Evolutionary conservation across 495 filamentous ascomycete species (phyloP).

Genomic region (Sabuloglossum arenarium): DNA sequence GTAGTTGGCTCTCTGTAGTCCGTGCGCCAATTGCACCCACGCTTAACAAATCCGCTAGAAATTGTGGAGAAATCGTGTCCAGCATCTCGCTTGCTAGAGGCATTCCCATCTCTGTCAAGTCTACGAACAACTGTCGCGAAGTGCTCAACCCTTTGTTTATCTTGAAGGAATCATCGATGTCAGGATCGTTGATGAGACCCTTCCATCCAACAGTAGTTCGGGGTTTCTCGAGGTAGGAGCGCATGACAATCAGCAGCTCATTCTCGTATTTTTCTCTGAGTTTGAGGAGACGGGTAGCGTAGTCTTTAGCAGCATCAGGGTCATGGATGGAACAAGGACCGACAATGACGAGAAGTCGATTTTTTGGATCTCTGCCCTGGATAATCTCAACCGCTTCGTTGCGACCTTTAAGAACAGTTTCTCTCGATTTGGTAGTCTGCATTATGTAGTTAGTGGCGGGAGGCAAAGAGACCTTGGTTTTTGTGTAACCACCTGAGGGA

Average conservation of each 20-base stretch:
- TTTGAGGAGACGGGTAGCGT: slow-evolving; percentile 64
- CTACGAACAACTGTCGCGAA: slow-evolving; percentile 81
- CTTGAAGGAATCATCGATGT: slow-evolving; percentile 95
- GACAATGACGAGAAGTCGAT: slow-evolving; percentile 75
- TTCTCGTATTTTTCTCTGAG: slow-evolving; percentile 79
- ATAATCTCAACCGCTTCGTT: slow-evolving; percentile 66
- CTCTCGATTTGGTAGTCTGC: slow-evolving; percentile 50
- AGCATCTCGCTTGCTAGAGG: slow-evolving; percentile 98
- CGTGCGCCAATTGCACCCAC: slow-evolving; percentile 87
- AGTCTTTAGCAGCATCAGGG: slow-evolving; percentile 75
- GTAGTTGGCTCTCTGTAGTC: slow-evolving; percentile 89
- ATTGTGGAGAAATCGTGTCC: slow-evolving; percentile 96
- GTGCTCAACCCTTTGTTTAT: slow-evolving; percentile 92
- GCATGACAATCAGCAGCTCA: slow-evolving; percentile 90
- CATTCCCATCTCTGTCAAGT: slow-evolving; percentile 87
- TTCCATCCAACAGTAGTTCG: slow-evolving; percentile 99
- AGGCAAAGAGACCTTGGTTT: not conserved
- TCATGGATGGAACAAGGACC: slow-evolving; percentile 98
- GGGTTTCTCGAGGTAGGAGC: slow-evolving; percentile 96
- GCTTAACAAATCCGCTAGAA: slow-evolving; percentile 80
- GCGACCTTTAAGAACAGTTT: slow-evolving; percentile 62
- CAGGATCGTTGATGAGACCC: slow-evolving; percentile 95
- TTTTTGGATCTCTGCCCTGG: slow-evolving; percentile 51
- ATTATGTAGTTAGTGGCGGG: not conserved
- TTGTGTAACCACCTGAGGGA: slow-evolving; percentile 23